These are phyloP conservation scores for Fistulifera pelliculosa DNA, from an alignment of 108 stramenopile species.

Conservation along the genomic window DNA sequence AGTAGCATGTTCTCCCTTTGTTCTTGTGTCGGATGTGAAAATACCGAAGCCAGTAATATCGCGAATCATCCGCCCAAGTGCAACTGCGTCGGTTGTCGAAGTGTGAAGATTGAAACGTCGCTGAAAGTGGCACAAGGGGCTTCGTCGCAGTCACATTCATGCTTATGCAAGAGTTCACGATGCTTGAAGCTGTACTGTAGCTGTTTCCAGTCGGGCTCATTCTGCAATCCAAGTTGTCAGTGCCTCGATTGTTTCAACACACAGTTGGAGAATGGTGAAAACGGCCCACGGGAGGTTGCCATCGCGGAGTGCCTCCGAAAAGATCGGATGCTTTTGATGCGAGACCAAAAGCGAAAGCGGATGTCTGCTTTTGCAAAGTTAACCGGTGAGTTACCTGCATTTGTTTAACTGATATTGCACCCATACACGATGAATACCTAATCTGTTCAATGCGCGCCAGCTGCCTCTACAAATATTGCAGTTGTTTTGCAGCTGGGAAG, in stretches of 20 bases:
- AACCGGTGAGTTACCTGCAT: constrained; percentile 28
- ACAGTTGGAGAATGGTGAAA: constrained; percentile 20
- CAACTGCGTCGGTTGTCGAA: too few relatives aligned
- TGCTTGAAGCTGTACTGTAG: constrained; percentile 62
- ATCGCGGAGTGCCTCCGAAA: constrained; percentile 28
- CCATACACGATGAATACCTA: background rate
- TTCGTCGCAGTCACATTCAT: constrained; percentile 8
- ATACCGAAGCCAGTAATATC: too few relatives aligned
- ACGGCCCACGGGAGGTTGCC: constrained; percentile 34
- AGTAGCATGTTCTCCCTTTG: too few relatives aligned
- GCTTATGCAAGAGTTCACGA: constrained; percentile 20
- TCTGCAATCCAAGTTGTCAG: constrained; percentile 41
- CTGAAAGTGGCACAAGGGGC: too few relatives aligned
- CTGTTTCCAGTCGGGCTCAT: constrained; percentile 41
- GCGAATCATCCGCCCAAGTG: too few relatives aligned
- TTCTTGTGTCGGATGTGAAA: too few relatives aligned
- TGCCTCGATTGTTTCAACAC: constrained; percentile 55
- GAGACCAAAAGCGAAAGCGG: constrained; percentile 20
- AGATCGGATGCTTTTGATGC: constrained; percentile 52
- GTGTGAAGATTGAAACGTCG: too few relatives aligned
- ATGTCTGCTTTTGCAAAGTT: constrained; percentile 54
- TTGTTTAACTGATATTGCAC: background rate
- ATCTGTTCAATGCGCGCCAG: constrained; percentile 10
- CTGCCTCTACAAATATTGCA: constrained; percentile 65
- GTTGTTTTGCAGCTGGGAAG: constrained; percentile 30